Conservation (phyloP, 495 filamentous ascomycete genomes). For the Penicillium parvum region DNA sequence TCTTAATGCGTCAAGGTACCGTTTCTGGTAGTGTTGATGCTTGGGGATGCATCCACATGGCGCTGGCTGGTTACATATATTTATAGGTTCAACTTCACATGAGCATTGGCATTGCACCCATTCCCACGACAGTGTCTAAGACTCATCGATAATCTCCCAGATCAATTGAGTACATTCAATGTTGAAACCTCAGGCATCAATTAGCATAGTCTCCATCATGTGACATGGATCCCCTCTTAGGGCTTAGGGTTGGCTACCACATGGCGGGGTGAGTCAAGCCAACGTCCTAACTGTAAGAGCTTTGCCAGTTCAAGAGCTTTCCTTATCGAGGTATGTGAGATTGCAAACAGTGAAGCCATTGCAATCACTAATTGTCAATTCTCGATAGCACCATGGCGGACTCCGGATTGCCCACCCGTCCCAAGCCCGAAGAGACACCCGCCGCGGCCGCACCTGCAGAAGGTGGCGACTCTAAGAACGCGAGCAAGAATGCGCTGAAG, state of each 20-base stretch:
- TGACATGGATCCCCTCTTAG: conserved; percentile 38
- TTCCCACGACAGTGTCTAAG: too few relatives aligned
- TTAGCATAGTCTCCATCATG: conserved; percentile 12
- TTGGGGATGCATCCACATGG: neutral
- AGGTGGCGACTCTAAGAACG: conserved; percentile 36
- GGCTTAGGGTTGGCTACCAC: conserved; percentile 39
- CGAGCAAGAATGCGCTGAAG: conserved; percentile 62
- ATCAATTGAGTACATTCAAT: too few relatives aligned
- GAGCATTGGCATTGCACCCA: neutral
- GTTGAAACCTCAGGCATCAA: conserved; percentile 11
- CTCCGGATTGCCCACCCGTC: conserved; percentile 45
- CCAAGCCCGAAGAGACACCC: conserved; percentile 43
- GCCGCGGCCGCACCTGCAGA: conserved; percentile 31
- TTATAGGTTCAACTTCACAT: neutral
- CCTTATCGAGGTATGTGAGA: conserved; percentile 17
- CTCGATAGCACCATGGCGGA: conserved; percentile 38
- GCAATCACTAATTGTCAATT: conserved; percentile 5
- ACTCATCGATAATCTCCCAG: too few relatives aligned
- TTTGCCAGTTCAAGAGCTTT: conserved; percentile 14
- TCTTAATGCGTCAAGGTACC: conserved; percentile 9
- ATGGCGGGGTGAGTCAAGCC: conserved; percentile 35
- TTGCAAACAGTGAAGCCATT: neutral
- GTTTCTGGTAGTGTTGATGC: neutral
- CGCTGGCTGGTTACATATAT: neutral
- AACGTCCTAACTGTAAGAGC: conserved; percentile 16